Base-by-base conservation (phyloP, 768 basidiomycete species). In the Saitozyma sp. region DNA sequence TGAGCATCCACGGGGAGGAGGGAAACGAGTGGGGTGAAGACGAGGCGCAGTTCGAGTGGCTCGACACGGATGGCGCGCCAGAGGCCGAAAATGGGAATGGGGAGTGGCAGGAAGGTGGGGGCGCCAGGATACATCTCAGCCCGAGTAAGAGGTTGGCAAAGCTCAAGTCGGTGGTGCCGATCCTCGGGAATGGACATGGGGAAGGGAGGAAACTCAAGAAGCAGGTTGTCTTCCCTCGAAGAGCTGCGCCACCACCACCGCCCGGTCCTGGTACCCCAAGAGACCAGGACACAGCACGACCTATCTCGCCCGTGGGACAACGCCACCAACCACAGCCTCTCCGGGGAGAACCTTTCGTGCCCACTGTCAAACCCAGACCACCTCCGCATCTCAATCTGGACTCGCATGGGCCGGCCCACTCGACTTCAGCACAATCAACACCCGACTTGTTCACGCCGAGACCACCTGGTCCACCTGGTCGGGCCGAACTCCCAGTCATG, bases 21-120 rank as follows among this genome's bases (percentile, higher is more conserved):
- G 75, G 75, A 7, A 56, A 54, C 13, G 75, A 76, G 42, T 76
- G 75, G 75, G 75, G 72, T 7, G 75, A 76, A 16, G 75, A 76
- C 53, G 75, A 76, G 51, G 64, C 56, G 38, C 58, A 66, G 16
- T 76, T 72, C 45, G 75, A 76, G 62, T 76, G 75, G 75, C 43
- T 76, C 29, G 75, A 76, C 57, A 68, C 60, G 46, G 60, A 70
- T 29, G 64, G 58, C 13, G 69, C 59, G 19, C 67, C 61, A 3
- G 71, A 65, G 62, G 70, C 69, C 42, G 50, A 58, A 6, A 75
- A 75, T 63, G 74, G 74, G 46, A 50, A 62, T 8, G 58, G 48
- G 13, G 43, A 29, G 20, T 13, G 45, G n/a, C n/a, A 11, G 13
- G 45, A 17, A 17, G 13, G 45, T 46, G 29, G 52, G 14, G 11